Conservation (phyloP, 306 rosid species). For the Vigna angularis region DNA sequence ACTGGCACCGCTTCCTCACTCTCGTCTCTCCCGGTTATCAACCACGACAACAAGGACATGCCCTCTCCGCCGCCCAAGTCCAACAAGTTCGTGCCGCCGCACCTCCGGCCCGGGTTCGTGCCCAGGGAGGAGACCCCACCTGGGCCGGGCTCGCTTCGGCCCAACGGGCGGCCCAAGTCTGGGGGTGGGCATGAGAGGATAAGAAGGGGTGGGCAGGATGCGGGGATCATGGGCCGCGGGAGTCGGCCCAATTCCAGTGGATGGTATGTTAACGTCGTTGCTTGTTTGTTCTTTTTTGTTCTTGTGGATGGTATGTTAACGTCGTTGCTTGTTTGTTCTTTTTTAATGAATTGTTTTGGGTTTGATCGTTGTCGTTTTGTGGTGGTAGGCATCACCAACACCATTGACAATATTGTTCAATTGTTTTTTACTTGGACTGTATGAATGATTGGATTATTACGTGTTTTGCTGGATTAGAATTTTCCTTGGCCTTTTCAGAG, state of each 20-base stretch:
- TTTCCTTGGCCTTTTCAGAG: constrained; percentile 7
- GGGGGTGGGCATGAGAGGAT: constrained; percentile 70
- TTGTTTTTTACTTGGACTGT: neutral
- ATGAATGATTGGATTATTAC: neutral
- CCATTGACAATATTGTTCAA: too few relatives aligned
- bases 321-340: too few relatives aligned
- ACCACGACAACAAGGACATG: constrained; percentile 50
- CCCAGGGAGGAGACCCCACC: constrained; percentile 52
- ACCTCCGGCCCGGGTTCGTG: constrained; percentile 81
- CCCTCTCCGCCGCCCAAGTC: constrained; percentile 48
- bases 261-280: constrained; percentile 43
- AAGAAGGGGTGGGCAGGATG: constrained; percentile 52
- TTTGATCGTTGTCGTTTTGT: constrained; percentile 24
- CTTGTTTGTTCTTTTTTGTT: neutral
- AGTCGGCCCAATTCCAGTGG: constrained; percentile 56
- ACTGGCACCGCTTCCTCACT: constrained; percentile 54
- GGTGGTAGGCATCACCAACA: neutral
- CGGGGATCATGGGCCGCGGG: constrained; percentile 54
- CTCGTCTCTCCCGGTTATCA: constrained; percentile 41
- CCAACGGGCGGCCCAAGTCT: constrained; percentile 67
- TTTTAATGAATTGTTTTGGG: neutral
- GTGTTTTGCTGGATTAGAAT: neutral
- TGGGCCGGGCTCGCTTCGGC: constrained; percentile 53
- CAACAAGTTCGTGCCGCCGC: constrained; percentile 81
- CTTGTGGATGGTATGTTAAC: too few relatives aligned